Base-by-base conservation (phyloP, 257 asterid genomes). In the Linaria vulgaris region DNA sequence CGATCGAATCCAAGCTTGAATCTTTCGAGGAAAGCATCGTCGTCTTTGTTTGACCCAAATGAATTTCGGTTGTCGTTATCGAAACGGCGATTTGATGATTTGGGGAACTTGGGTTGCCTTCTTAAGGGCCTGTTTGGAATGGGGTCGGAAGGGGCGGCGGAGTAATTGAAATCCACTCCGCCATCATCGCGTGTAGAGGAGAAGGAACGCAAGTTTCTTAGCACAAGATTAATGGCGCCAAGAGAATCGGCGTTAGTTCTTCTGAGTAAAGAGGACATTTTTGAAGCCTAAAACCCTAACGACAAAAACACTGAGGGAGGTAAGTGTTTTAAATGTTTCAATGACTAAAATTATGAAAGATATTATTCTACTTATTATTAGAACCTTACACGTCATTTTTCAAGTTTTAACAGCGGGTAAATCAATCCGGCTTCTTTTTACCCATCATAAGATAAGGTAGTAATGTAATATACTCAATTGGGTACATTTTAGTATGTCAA, bases 11-110 rank as follows among this genome's bases (percentile, higher is more conserved):
- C 90, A 56, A 88, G 87, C 76, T 82, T 87, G 81, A 91, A 82
- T 51, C 79, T 86, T 66, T 91, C 87, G 4, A 91, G 85, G 70
- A 88, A 88, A 64, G 77, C 85, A 61, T 86, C 80, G 64, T 89
- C 82, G 64, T 89, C 82, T 8, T 72, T 72, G 21, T 70, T 72
- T 12, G 52, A 60, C 61, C 56, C 58, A 24, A 38, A 16, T 23
- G 77, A 66, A 38, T 52, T 74, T 51, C 30, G 79, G 62, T 71
- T 77, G 20, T 69, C 78, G 30, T 59, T 78, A 57, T 61, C 78
- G 31, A 61, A 67, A 51, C 27, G 69, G 19, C 65, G 73, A 22
- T 54, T 78, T 23, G 63, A 38, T 23, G 63, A 38, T 44, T 56
- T 64, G 34, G 83, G 72, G 52, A 59, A 61, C 13, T 73, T 69